Base-by-base conservation (phyloP, 2,329 filamentous ascomycete genomes). In the Colletotrichum brevisporum region DNA sequence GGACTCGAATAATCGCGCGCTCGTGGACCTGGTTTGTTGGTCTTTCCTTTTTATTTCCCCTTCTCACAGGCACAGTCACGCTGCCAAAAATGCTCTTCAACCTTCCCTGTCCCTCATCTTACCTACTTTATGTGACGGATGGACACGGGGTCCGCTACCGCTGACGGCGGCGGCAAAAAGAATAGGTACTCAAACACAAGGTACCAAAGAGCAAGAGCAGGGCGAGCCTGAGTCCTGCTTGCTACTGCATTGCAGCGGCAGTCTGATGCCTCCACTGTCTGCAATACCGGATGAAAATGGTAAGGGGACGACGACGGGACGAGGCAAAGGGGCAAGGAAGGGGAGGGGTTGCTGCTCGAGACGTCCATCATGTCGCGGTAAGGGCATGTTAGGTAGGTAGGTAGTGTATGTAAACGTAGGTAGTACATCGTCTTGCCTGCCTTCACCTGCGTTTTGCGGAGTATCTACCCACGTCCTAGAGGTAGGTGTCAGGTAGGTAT, bases 61-160 rank as follows among this genome's bases (percentile, higher is more conserved):
- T 45, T n/a, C 21, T 36, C 36, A 15, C 21, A 24, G 21, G 2
- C 21, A 24, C 21, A 24, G 21, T 24, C 21, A 24, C 21, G 21
- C 21, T 24, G 21, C 4, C 2, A 24, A 24, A 24, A 24, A 24
- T 43, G 18, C 51, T 36, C 31, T 36, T 36, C 18, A 50, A 36
- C 60, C 43, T 27, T 59, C 54, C 54, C 27, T 41, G 57, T 64
- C 31, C 61, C 53, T 68, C 55, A 45, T 66, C 50, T 60, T 55
- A 36, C 31, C 31, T 36, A 36, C 31, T 36, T 36, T 55, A 64
- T 48, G 60, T 54, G 53, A 41, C 36, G 31, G 31, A 47, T 69
- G 41, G 48, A 31, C 43, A 58, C 54, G 48, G 48, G 48, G 54
- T 69, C 61, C 50, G 66, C 65, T 48, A 45, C 41, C 48, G 39